phyloP scores from a whole-genome alignment of 768 basidiomycete species.

The Macrolepiota fuliginosa region DNA sequence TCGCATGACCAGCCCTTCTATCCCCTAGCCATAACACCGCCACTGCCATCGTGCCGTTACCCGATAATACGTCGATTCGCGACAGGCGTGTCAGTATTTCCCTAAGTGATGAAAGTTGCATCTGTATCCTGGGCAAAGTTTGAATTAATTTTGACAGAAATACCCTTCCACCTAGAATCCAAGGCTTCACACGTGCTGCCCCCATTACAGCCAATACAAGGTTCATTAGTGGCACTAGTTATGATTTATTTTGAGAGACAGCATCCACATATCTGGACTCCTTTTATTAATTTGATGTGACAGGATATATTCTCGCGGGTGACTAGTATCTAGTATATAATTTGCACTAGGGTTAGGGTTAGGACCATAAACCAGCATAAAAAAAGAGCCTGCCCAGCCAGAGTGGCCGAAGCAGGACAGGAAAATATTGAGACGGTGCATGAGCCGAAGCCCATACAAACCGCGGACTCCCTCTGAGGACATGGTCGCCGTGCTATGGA shows the following conservation, averaged over 20 bases:
- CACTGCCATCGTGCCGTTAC: slow-evolving; percentile 6
- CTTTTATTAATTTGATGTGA: too few species aligned
- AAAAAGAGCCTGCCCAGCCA: slow-evolving; percentile 53
- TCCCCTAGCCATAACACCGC: neutral
- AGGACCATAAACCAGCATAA: slow-evolving; percentile 24
- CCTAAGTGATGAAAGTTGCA: too few species aligned
- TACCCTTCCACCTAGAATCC: too few species aligned
- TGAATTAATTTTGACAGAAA: too few species aligned
- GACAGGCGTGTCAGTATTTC: too few species aligned
- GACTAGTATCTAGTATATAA: neutral
- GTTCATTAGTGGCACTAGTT: too few species aligned
- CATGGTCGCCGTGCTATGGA: slow-evolving; percentile 75
- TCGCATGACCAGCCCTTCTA: neutral
- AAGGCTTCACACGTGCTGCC: too few species aligned
- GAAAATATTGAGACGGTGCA: slow-evolving; percentile 83
- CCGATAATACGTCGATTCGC: neutral
- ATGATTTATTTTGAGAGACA: too few species aligned
- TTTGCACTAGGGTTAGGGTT: slow-evolving; percentile 47
- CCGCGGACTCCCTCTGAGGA: slow-evolving; percentile 57
- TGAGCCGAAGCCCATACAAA: slow-evolving; percentile 72
- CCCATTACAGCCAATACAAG: too few species aligned
- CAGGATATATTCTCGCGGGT: too few species aligned
- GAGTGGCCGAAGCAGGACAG: slow-evolving; percentile 68
- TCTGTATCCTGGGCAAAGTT: too few species aligned
- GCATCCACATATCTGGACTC: too few species aligned